Evolutionary conservation across 2,329 filamentous ascomycete species (phyloP), one percentile per base, ranked within the genome.

Genomic region (Elsinoe australis): DNA sequence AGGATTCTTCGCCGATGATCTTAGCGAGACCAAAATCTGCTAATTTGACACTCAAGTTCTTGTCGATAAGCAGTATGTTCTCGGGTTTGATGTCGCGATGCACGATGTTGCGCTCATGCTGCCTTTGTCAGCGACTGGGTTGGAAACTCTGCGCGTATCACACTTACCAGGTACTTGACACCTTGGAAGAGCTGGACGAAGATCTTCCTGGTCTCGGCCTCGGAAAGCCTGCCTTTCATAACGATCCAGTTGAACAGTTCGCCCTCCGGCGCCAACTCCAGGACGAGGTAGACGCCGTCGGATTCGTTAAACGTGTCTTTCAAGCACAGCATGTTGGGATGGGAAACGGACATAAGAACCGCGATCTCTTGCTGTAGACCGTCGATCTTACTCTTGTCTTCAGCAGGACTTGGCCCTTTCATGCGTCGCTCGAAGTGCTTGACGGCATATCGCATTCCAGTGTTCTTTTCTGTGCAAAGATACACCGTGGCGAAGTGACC

Each of bases 61-160:
- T 87, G 66, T 95, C 87, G 4, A 84, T 80, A 28, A 98, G 71
- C 6, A 98, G 70, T 26, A 98, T 96, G 59, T 96, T 96, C 63
- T 96, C 90, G 0, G 89, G 90, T 66, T 95, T 96, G 68, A 98
- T 95, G 59, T 98, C 92, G 50, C 92, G 84, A 64, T 98, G 92
- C 4, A 96, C 89, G 64, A 98, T 94, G 59, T 92, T 94, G 53
- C 92, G 85, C 52, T 96, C 92, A 63, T 98, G 92, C 90, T 95
- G 52, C 26, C 51, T 28, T 32, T 12, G 2, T 22, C 17, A 36
- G 18, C 21, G 15, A 12, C 15, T 26, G 9, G 6, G 15, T 19
- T 5, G 21, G 15, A 10, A 6, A 21, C 18, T 3, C 29, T 17
- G 18, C 4, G 2, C 15, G 10, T 12, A 17, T 3, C 12, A 22